phyloP scores from a whole-genome alignment of 2,329 filamentous ascomycete species.

The Blastomyces gilchristii region DNA sequence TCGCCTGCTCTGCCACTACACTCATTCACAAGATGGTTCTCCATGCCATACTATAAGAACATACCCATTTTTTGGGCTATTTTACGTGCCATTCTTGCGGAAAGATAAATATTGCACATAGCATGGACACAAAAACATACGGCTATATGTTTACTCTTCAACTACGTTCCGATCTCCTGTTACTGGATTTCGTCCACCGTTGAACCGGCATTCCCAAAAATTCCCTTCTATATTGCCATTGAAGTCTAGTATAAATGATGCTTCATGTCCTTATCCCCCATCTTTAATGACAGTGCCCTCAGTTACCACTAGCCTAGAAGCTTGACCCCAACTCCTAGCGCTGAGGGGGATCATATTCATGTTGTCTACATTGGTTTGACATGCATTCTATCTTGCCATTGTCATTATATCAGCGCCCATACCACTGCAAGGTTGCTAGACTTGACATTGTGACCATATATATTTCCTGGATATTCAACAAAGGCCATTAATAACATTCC shows the following conservation, averaged over 20 bases:
- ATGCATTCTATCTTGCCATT: neutral
- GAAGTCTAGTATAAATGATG: slow-evolving; percentile 4
- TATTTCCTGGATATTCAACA: neutral
- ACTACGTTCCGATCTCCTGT: neutral
- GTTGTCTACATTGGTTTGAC: neutral
- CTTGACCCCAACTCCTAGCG: neutral
- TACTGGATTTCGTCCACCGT: neutral
- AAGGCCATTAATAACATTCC: neutral
- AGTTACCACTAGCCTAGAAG: neutral
- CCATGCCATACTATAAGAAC: neutral
- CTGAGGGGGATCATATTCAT: neutral
- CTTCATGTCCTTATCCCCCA: neutral
- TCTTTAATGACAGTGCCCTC: no score
- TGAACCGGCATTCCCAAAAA: neutral
- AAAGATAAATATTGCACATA: neutral
- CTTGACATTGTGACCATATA: neutral
- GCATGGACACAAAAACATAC: neutral
- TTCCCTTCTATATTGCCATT: neutral
- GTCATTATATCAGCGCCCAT: neutral
- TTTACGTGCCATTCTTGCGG: neutral
- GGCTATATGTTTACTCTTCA: neutral
- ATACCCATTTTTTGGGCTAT: neutral
- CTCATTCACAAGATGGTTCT: neutral
- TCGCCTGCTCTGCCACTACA: neutral
- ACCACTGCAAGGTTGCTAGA: neutral